These are phyloP conservation scores for Guillardia theta DNA, from an alignment of 78 protist genomes.

Conservation along the genomic window DNA sequence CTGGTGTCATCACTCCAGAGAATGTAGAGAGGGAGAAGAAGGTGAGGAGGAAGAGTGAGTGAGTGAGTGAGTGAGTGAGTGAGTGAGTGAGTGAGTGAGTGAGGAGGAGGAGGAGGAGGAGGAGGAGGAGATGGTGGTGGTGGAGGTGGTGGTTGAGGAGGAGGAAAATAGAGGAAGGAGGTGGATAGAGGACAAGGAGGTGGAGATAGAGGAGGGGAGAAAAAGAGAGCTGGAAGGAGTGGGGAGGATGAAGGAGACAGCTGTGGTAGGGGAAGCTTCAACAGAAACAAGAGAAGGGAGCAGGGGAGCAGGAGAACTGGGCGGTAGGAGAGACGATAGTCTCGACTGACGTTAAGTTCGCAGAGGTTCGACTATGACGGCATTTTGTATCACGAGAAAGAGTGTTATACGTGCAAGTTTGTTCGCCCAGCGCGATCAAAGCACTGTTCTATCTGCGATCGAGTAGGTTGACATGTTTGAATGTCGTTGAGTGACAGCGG, in stretches of 20 bases:
- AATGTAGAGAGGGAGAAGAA: neutral
- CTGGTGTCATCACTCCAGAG: neutral
- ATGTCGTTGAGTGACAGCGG: too few relatives aligned
- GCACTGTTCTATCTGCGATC: constrained; percentile 43
- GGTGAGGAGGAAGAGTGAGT: neutral
- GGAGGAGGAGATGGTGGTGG: neutral
- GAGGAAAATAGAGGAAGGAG: neutral
- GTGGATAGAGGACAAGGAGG: neutral
- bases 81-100: neutral
- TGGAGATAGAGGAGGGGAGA: neutral
- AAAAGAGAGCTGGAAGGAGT: neutral
- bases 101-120: neutral
- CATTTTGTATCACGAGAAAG: neutral
- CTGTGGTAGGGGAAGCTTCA: neutral
- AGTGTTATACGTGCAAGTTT: neutral
- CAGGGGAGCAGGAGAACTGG: neutral
- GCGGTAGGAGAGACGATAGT: neutral
- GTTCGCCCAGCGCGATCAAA: constrained; percentile 26
- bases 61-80: neutral
- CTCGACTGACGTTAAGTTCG: neutral
- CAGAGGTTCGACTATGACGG: neutral
- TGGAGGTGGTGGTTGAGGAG: neutral
- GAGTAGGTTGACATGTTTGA: neutral
- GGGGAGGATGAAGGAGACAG: neutral
- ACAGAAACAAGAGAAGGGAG: neutral